Evolutionary conservation across 345 rosid genomes (phyloP).

Genomic region (Eutrema japonicum): DNA sequence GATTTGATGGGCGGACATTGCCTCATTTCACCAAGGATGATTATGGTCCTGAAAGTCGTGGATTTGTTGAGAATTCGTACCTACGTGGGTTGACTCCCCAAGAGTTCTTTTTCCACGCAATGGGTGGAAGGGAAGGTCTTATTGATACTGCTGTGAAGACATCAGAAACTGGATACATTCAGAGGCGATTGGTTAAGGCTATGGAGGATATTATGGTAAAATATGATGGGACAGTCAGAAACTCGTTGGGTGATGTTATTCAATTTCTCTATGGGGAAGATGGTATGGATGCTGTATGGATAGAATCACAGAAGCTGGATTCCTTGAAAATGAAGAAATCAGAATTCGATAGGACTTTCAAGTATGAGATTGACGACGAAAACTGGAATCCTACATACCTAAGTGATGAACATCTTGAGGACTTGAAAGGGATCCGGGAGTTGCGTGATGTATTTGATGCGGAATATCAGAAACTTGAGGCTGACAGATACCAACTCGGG

Average conservation of each 20-base stretch:
- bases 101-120: slow-evolving; percentile 98
- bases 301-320: slow-evolving; percentile 92
- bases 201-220: slow-evolving; percentile 99
- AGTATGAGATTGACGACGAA: slow-evolving; percentile 81
- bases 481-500: slow-evolving; percentile 83
- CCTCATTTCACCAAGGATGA: slow-evolving; percentile 98
- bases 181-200: slow-evolving; percentile 97
- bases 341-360: slow-evolving; percentile 79
- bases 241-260: slow-evolving; percentile 94
- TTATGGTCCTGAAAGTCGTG: slow-evolving; percentile 98
- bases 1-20: slow-evolving; percentile 84
- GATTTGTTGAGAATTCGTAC: slow-evolving; percentile 97
- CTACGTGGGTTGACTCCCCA: slow-evolving; percentile 98
- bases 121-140: slow-evolving; percentile 99
- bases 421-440: slow-evolving; percentile 85
- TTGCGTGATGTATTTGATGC: slow-evolving; percentile 93
- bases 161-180: slow-evolving; percentile 98
- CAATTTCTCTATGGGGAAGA: slow-evolving; percentile 99
- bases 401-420: slow-evolving; percentile 82
- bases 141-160: slow-evolving; percentile 99
- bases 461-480: slow-evolving; percentile 89
- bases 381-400: slow-evolving; percentile 89
- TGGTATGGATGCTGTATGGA: slow-evolving; percentile 99
- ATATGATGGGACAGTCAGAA: slow-evolving; percentile 97
- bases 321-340: slow-evolving; percentile 85